Evolutionary conservation across 768 basidiomycete species (phyloP), one percentile per base, ranked within the genome.

Genomic region (Leccinum uliginosum): DNA sequence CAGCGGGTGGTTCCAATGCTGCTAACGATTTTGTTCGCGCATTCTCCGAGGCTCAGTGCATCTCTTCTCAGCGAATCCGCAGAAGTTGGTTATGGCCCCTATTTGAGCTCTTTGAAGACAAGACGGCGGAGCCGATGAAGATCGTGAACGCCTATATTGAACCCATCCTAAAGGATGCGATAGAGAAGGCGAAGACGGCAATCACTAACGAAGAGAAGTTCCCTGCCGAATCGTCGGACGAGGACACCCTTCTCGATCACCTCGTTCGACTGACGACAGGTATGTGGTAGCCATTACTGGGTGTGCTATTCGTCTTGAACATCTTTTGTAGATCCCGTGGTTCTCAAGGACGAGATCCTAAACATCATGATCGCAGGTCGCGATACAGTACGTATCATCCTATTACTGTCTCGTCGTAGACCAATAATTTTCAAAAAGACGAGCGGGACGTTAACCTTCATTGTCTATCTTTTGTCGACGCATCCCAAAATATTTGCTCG

Each of bases 31-130:
- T 85, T 59, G 71, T 80, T 0, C 63, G 51, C 5, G 82, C 84
- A 0, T 83, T 86, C 62, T 65, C 74, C 8, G 64, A 77, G 24
- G 78, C 80, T 3, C 82, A 84, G 58, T 64, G 74, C 43, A 58
- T 72, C 24, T 76, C 80, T 49, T 68, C 77, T 8, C 60, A 65
- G 29, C 75, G 85, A 14, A 70, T 75, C 54, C 75, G 77, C 40
- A 67, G 71, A 50, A 77, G 79, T 17, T 76, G 74, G 77, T 62
- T 78, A 14, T 85, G 84, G 83, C 83, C 83, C 12, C 56, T 86
- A 0, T 62, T 65, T 9, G 83, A 86, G 55, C 72, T 85, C 9
- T 75, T 63, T 23, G 62, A 69, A n/a, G 82, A 85, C 60, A 70
- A 71, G 54, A 78, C 77, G 3, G 67, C 67, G 34, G 68, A 70